Percentiles rank a stretch among this genome's conserved stretches.
Evolutionary conservation across 441 rosid species (phyloP).

Genomic region (Pelargonium cotyledonis): DNA sequence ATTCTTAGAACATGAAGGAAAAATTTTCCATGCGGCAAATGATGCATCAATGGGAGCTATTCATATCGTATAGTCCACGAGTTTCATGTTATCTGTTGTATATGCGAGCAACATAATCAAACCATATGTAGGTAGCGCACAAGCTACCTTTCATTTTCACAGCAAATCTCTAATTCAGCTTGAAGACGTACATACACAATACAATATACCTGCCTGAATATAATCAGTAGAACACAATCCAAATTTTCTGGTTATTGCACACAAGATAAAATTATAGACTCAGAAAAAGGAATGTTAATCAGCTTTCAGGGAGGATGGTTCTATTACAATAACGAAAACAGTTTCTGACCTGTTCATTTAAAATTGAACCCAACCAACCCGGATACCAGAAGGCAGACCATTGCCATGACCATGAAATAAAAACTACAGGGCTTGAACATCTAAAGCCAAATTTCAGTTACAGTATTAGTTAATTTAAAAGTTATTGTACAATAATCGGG

Average conservation of each 20-base stretch:
- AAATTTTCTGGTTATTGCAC: background rate
- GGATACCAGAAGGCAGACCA: constrained; percentile 17
- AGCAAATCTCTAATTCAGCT: too few species aligned
- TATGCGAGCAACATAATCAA: too few species aligned
- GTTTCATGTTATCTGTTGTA: too few species aligned
- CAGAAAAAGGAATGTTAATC: constrained; percentile 4
- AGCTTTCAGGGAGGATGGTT: constrained; percentile 22
- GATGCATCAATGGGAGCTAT: background rate
- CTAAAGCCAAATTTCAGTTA: constrained; percentile 40
- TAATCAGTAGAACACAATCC: background rate
- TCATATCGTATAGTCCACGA: too few species aligned
- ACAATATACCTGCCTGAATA: background rate
- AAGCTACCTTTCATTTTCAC: too few species aligned
- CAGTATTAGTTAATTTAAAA: constrained; percentile 33
- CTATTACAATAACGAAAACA: constrained; percentile 16
- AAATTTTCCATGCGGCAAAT: background rate
- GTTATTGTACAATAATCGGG: constrained; percentile 52
- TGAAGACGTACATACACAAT: background rate
- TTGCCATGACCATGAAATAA: constrained; percentile 22
- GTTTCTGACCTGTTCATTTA: background rate
- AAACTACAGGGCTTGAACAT: constrained; percentile 32
- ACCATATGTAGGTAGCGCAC: too few species aligned
- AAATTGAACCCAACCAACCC: constrained; percentile 28
- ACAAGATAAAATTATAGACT: background rate
- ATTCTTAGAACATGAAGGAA: constrained; percentile 4